Evolutionary conservation across 805 yeast species (phyloP), one percentile per base, ranked within the genome.

Genomic region (Sugiyamaella floridensis): DNA sequence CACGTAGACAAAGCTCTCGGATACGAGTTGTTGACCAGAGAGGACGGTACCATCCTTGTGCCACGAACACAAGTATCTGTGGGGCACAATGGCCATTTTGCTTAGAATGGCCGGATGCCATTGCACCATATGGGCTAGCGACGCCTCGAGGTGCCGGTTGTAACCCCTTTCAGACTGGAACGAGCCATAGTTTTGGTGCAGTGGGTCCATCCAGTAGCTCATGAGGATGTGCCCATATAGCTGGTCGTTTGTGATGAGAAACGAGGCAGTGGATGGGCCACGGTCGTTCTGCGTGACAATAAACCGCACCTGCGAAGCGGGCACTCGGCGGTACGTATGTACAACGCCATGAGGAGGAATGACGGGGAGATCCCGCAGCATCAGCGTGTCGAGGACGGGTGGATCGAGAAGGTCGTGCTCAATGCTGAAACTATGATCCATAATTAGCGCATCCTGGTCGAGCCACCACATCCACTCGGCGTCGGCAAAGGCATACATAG

Each of bases 41-140:
- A 66, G 47, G 19, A 56, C 58, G n/a, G 55, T 55, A 20, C 63
- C 66, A n/a, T 67, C 68, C 34, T 58, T 58, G 9, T 62, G 56
- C n/a, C 55, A 51, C 18, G 74, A 58, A 19, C 67, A 80, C 44
- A 85, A 76, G 4, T 77, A 68, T 61, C 80, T 76, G 45, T 80
- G 76, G 10, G 89, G 86, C 0, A 93, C 79, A 11, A 92, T 66
- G 0, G 89, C 85, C 2, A 93, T 76, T 61, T 81, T 84, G 51
- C 85, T 77, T 59, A 93, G 74, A 19, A 86, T 70, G 29, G 79
- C 81, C 8, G 97, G 96, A 66, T 92, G 99, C 99, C 98, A 93
- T 69, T 89, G 97, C 60, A 90, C 75, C 49, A 89, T 75, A 65
- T 93, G 98, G 10, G 88, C 78, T 41, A 92, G 64, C 0, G 93